phyloP scores from a whole-genome alignment of 108 stramenopile genomes.

The Skeletonema grethae region DNA sequence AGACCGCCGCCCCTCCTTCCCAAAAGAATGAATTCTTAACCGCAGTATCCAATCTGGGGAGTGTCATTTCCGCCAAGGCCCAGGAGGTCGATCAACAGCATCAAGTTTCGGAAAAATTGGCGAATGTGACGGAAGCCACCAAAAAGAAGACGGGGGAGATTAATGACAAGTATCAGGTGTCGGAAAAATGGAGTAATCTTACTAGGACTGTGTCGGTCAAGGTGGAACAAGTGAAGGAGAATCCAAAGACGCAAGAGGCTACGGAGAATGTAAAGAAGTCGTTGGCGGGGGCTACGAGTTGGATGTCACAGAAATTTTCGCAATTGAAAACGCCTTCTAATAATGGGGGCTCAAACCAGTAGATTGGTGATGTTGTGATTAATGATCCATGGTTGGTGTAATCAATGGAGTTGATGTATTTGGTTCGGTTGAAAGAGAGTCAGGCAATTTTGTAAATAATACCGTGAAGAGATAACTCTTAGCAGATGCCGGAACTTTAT shows the following conservation, averaged over 20 bases:
- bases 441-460: background rate
- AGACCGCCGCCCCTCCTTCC: background rate
- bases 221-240: background rate
- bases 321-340: background rate
- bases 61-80: slow-evolving; percentile 7
- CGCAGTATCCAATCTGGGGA: background rate
- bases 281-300: background rate
- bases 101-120: slow-evolving; percentile 6
- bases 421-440: background rate
- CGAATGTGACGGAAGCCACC: background rate
- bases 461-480: background rate
- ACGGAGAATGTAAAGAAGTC: background rate
- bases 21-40: slow-evolving; percentile 8
- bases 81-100: slow-evolving; percentile 8
- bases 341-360: background rate
- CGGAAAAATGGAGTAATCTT: background rate
- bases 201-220: background rate
- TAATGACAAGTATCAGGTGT: background rate
- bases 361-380: background rate
- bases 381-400: background rate
- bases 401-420: background rate
- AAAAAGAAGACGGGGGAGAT: background rate
- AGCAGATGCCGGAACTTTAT: background rate
- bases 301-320: background rate
- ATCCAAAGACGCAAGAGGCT: background rate